These are phyloP conservation scores for Fusarium cicatricum DNA, from an alignment of 2,329 filamentous ascomycete genomes.

Conservation along the genomic window DNA sequence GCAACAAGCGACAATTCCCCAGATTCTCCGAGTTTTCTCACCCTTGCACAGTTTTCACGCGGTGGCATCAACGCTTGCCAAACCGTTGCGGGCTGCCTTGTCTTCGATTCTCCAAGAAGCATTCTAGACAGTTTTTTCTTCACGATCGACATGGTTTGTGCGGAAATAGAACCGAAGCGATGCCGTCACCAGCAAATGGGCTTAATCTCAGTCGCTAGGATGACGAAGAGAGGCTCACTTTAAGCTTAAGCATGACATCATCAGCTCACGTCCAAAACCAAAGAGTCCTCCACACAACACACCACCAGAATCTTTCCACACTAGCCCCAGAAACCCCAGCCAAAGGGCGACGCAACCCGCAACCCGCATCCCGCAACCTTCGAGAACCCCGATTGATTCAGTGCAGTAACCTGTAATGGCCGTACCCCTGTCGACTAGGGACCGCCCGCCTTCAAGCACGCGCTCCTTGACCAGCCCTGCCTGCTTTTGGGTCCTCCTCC, in stretches of 20 bases:
- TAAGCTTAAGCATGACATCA: constrained; percentile 43
- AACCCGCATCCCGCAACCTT: constrained; percentile 25
- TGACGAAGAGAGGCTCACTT: constrained; percentile 20
- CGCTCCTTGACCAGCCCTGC: not conserved
- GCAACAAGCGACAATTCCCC: constrained; percentile 6
- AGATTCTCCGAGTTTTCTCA: not conserved
- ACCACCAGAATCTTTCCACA: not conserved
- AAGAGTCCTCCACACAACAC: not conserved
- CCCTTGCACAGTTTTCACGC: not conserved
- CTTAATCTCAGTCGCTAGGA: constrained; percentile 3
- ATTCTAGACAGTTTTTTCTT: not conserved
- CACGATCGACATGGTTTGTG: constrained; percentile 22
- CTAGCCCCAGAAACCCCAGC: constrained; percentile 26
- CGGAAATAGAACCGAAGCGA: constrained; percentile 34
- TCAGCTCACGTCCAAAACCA: constrained; percentile 4
- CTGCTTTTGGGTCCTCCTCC: too few species aligned
- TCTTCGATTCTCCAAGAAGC: not conserved
- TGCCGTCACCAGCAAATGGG: constrained; percentile 25
- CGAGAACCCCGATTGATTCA: too few species aligned
- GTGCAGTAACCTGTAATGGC: too few species aligned
- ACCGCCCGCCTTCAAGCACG: constrained; percentile 4
- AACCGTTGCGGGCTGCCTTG: not conserved
- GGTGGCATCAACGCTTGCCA: not conserved
- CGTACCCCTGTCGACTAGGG: not conserved
- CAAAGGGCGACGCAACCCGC: constrained; percentile 2